Conservation (phyloP, 2,329 filamentous ascomycete species). For the Hortaea werneckii region DNA sequence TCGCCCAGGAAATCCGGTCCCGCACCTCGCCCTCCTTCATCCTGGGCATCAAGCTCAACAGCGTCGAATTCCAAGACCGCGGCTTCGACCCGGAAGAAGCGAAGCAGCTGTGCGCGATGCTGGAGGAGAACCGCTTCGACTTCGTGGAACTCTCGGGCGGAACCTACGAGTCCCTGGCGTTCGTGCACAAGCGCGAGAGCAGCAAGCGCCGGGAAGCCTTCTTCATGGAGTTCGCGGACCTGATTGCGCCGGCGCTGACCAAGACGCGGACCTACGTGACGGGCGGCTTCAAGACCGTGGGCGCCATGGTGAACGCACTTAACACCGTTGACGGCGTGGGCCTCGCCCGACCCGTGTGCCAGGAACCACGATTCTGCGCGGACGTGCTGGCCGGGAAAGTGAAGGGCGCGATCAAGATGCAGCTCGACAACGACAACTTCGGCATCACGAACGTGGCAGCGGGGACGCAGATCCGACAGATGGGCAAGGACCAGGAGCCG, state of each 20-base stretch:
- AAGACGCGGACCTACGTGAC: conserved; percentile 51
- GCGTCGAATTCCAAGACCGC: conserved; percentile 45
- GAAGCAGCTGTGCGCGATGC: conserved; percentile 35
- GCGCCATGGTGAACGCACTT: conserved; percentile 50
- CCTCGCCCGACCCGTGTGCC: conserved; percentile 43
- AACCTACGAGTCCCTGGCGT: conserved; percentile 47
- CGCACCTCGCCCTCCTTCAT: conserved; percentile 32
- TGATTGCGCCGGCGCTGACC: conserved; percentile 37
- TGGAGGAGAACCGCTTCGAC: conserved; percentile 43
- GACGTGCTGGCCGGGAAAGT: conserved; percentile 39
- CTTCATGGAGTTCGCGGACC: conserved; percentile 51
- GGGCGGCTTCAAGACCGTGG: conserved; percentile 46
- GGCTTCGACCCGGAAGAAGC: conserved; percentile 45
- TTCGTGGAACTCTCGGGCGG: conserved; percentile 52
- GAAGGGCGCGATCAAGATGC: conserved; percentile 38
- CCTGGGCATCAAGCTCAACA: conserved; percentile 50
- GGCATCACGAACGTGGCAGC: conserved; percentile 36
- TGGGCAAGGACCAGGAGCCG: conserved; percentile 44
- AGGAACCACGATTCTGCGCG: conserved; percentile 40
- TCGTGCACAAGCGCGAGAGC: conserved; percentile 43
- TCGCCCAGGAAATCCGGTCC: conserved; percentile 28
- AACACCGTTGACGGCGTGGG: conserved; percentile 51
- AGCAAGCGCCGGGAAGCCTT: conserved; percentile 42
- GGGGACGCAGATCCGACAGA: conserved; percentile 42
- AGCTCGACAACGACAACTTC: conserved; percentile 42